Base-by-base conservation (phyloP, 2,329 filamentous ascomycete species). In the Colletotrichum camelliae region DNA sequence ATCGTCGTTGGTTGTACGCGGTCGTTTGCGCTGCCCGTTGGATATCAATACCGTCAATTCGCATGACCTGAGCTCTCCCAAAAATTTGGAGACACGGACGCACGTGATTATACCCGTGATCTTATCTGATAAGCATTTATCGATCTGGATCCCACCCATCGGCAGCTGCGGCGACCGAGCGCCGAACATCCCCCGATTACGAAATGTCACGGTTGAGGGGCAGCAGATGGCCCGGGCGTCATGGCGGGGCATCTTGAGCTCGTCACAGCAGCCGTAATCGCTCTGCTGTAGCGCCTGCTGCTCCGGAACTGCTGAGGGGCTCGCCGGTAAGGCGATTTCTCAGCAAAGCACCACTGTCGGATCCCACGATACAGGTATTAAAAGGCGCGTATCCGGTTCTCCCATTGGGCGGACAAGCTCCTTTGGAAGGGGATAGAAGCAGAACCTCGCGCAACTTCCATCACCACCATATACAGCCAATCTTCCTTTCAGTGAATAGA, bases 241-340 rank as follows among this genome's bases (percentile, higher is more conserved):
- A 52, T 65, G 35, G 61, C 35, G 61, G 61, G 61, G 61, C 61
- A 64, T 52, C 43, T 52, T 13, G n/a, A 52, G 43, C 43, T 52
- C 43, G n/a, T 52, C 43, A 52, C 43, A 52, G 43, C 43, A 52
- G 43, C 43, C n/a, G 48, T 31, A 15, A 67, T 29, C 29, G 43
- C 24, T 29, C 15, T 55, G 21, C 24, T 9, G 21, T 48, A 55
- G 43, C 61, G 61, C 61, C 43, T 52, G 43, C 43, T 48, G 43
- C 43, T 52, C 43, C 43, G 43, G 10, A 52, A 7, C 43, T 52
- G n/a, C 43, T 52, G 43, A 52, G 43, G 65, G 65, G 31, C 48
- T 24, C 67, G 18, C 35, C 48, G 37, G 13, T 35, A 48, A 66
- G 64, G 39, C 72, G 83, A 84, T 85, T 85, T 85, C 83, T 84